Base-by-base conservation (phyloP, 345 rosid genomes). In the Acer yangbiense region DNA sequence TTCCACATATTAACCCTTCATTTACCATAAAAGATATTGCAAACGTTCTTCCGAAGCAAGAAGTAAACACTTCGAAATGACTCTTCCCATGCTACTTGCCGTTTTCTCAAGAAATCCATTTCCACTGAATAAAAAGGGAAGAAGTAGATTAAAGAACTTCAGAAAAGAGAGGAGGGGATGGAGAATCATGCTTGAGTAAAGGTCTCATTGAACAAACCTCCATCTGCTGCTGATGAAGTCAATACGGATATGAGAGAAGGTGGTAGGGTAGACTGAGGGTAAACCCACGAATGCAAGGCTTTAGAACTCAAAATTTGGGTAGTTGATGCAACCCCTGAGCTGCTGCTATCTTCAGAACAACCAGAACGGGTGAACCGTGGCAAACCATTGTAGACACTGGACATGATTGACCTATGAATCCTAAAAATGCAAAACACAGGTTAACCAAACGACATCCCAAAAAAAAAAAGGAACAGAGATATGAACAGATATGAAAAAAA, bases 241-340 rank as follows among this genome's bases (percentile, higher is more conserved):
- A 94, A 69, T 46, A 87, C 81, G 29, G 94, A 90, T 71, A 96
- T 82, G 61, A 96, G 80, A 79, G 91, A 89, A 80, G 93, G 82
- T 71, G 95, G 98, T 76, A 96, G 78, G 63, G 87, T 86, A 72
- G 97, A 94, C 76, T 94, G 98, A 48, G 99, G 99, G 82, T 91
- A 90, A 75, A 94, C 82, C 99, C 98, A 96, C 2, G 99, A 96
- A 80, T 91, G 90, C 78, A 94, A 82, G 18, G 91, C 83, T 79
- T 85, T 81, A 62, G 92, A 80, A 82, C 83, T 77, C 75, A 82
- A 74, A 50, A 81, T 82, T 63, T 84, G 88, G 69, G 85, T 85
- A 82, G 86, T 74, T 66, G 77, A 70, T 71, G 82, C 73, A 72
- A 74, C 65, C 76, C 88, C 85, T 29, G 86, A 78, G 83, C 85